Conservation (phyloP, 192 early-diverging fungal species). For the Thamnidium elegans region DNA sequence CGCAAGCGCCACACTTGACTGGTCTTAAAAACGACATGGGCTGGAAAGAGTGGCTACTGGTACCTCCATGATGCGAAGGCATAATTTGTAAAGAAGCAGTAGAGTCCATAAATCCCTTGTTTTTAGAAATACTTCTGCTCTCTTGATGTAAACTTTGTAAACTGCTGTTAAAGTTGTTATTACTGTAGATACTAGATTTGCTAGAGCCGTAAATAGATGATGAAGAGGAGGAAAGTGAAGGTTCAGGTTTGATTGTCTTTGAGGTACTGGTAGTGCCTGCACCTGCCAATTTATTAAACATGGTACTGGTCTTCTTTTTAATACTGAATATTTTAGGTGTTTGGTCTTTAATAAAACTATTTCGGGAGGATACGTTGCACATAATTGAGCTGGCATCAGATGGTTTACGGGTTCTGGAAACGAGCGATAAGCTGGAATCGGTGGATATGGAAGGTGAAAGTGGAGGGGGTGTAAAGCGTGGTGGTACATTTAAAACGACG, state of each 20-base stretch:
- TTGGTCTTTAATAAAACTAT: conserved; percentile 32
- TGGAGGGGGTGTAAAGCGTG: neutral
- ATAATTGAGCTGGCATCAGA: conserved; percentile 17
- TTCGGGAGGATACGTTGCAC: conserved; percentile 15
- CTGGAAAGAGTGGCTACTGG: conserved; percentile 15
- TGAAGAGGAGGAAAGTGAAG: conserved; percentile 25
- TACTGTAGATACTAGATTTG: neutral
- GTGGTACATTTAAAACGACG: neutral
- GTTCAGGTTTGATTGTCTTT: conserved; percentile 6
- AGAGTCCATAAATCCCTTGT: conserved; percentile 3
- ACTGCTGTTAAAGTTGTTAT: neutral
- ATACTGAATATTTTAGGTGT: conserved; percentile 49
- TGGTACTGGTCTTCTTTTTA: conserved; percentile 44
- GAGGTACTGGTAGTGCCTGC: neutral
- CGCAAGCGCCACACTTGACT: conserved; percentile 45
- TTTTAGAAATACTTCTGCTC: neutral
- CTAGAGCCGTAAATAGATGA: neutral
- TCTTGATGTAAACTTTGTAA: neutral
- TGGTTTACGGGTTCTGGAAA: neutral
- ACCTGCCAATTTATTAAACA: conserved; percentile 26
- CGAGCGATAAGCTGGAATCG: neutral
- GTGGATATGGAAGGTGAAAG: neutral
- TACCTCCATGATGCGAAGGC: neutral
- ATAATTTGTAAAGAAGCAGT: conserved; percentile 6
- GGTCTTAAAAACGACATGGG: conserved; percentile 32